Conservation (phyloP, 2,329 filamentous ascomycete genomes). For the Venturia nashicola region DNA sequence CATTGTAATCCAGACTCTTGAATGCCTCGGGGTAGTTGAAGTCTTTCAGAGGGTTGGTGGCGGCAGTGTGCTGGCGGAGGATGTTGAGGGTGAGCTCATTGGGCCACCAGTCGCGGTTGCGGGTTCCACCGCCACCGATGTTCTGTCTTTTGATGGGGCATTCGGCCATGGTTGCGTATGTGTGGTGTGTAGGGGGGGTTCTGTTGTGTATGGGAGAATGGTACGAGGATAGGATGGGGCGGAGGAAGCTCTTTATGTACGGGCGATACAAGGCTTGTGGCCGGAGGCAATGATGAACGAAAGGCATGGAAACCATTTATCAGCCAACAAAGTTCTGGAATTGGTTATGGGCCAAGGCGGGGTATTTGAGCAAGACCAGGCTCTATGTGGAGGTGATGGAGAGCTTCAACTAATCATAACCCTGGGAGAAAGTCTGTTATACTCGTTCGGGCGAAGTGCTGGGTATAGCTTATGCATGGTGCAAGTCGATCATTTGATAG, state of each 20-base stretch:
- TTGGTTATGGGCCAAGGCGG: background rate
- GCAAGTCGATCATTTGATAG: background rate
- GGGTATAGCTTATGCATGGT: background rate
- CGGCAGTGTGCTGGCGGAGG: constrained; percentile 55
- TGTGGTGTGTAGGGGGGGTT: background rate
- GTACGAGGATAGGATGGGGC: background rate
- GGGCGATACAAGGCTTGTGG: background rate
- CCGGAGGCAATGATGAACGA: background rate
- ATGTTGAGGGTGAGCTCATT: constrained; percentile 55
- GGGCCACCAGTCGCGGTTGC: constrained; percentile 65
- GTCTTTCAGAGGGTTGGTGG: constrained; percentile 51
- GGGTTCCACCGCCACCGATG: constrained; percentile 48
- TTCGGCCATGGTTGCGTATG: constrained; percentile 5
- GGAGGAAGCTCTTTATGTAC: background rate
- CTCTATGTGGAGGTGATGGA: background rate
- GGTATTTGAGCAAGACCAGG: background rate
- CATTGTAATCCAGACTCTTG: constrained; percentile 58
- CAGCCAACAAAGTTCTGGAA: background rate
- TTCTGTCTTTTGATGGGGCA: constrained; percentile 1
- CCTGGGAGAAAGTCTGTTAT: background rate
- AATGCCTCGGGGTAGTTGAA: constrained; percentile 65
- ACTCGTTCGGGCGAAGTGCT: background rate
- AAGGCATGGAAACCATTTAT: background rate
- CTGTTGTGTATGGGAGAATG: background rate
- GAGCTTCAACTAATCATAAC: background rate